Base-by-base conservation (phyloP, 192 early-diverging fungal species). In the Coemansia sp. region DNA sequence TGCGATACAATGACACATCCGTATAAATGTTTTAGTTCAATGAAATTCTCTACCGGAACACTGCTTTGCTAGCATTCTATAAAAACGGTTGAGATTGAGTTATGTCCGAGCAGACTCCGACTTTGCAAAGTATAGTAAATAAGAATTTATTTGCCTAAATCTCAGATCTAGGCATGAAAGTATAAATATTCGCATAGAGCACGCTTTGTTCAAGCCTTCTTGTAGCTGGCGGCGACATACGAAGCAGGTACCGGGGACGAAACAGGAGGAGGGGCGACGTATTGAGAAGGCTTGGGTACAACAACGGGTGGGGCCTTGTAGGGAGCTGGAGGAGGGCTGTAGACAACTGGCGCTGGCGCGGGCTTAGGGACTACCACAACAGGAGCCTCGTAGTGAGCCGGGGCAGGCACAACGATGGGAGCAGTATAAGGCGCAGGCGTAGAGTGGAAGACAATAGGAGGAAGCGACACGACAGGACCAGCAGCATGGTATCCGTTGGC, bases 371-470 rank as follows among this genome's bases (percentile, higher is more conserved):
- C 18, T 34, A 9, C 29, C 31, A 66, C 55, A 27, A 66, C 42
- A 8, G 60, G 54, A 5, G 63, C 67, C 40, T 62, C 33, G 33
- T 71, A 71, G 44, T 77, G 60, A 40, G 63, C 65, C 1, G 69
- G 69, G 46, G 75, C 43, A 13, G 70, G 67, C n/a, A 75, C 65
- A 18, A 52, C 6, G n/a, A 71, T 52, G 1, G 67, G 67, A 20
- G 60, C 42, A 33, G 43, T 41, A 22, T 71, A 71, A 15, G 70
- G 70, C 9, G 49, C 62, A 6, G 41, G 31, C 33, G 54, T 59
- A 31, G 65, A 57, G 49, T 78, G 65, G 62, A 68, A 73, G 3
- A 59, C 70, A n/a, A 41, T 52, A 64, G 54, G 69, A 59, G 54
- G 49, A 15, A 60, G 65, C 33, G 57, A 60, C 29, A 60, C 57